These are phyloP conservation scores for Malassezia arunalokei DNA, from an alignment of 1,284 basidiomycete genomes.

Conservation along the genomic window DNA sequence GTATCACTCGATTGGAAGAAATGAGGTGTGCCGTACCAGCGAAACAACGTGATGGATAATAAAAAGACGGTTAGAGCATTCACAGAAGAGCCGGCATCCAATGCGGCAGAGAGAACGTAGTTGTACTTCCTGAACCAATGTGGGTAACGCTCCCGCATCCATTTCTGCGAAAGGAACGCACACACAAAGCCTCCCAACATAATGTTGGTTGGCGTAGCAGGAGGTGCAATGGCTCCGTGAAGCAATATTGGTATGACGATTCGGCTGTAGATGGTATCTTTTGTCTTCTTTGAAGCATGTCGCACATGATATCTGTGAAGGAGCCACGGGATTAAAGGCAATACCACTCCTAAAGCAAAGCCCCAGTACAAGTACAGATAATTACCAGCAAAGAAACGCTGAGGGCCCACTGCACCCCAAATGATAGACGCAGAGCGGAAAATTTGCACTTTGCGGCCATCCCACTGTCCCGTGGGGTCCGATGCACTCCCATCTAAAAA, in stretches of 20 bases:
- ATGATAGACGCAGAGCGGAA: conserved; percentile 49
- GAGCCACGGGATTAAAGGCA: conserved; percentile 48
- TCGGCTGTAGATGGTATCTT: conserved; percentile 25
- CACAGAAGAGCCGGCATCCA: conserved; percentile 48
- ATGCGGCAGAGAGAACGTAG: conserved; percentile 46
- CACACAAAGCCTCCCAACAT: conserved; percentile 49
- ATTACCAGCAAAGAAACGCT: conserved; percentile 49
- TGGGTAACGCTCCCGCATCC: conserved; percentile 43
- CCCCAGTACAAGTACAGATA: conserved; percentile 47
- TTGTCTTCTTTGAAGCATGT: conserved; percentile 16
- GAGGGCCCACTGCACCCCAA: conserved; percentile 49
- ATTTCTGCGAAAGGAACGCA: conserved; percentile 47
- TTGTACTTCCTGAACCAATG: conserved; percentile 41
- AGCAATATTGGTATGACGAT: conserved; percentile 51
- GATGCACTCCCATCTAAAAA: conserved; percentile 47
- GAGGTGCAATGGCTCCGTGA: conserved; percentile 46
- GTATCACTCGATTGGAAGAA: background rate
- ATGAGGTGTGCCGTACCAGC: conserved; percentile 24
- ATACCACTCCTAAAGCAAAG: conserved; percentile 48
- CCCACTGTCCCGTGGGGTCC: conserved; percentile 50
- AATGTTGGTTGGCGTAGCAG: conserved; percentile 49
- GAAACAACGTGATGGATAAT: conserved; percentile 35
- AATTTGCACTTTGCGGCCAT: conserved; percentile 42
- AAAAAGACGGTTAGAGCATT: conserved; percentile 50
- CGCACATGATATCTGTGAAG: conserved; percentile 47